These are phyloP conservation scores for Pichia pseudocactophila DNA, from an alignment of 805 yeast species.

Conservation along the genomic window DNA sequence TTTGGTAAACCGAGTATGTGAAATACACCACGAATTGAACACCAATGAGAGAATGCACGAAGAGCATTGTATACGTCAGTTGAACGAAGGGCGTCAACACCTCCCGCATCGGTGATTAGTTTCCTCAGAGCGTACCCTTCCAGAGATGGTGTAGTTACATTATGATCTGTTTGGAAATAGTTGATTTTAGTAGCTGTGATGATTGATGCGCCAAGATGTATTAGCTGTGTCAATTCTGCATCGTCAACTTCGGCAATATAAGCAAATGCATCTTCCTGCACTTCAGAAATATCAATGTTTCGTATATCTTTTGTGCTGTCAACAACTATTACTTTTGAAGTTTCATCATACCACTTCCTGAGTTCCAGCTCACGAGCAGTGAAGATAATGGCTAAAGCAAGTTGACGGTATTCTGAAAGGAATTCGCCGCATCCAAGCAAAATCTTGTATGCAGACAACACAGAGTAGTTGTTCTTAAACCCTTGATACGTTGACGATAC, in stretches of 20 bases:
- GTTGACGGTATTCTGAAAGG: constrained; percentile 28
- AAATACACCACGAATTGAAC: constrained; percentile 40
- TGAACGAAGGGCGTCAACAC: constrained; percentile 29
- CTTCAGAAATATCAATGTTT: constrained; percentile 19
- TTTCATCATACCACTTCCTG: constrained; percentile 40
- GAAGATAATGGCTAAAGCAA: constrained; percentile 40
- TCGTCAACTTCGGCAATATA: constrained; percentile 24
- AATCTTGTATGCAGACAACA: constrained; percentile 37
- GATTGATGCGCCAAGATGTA: constrained; percentile 34
- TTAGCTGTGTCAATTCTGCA: constrained; percentile 24
- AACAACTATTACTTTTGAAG: constrained; percentile 32
- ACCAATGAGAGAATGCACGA: constrained; percentile 48
- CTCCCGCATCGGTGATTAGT: constrained; percentile 32
- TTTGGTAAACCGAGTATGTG: constrained; percentile 33
- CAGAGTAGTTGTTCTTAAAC: constrained; percentile 27
- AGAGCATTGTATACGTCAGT: constrained; percentile 38
- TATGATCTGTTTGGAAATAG: constrained; percentile 49
- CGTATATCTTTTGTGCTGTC: constrained; percentile 24
- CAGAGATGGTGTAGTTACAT: constrained; percentile 36
- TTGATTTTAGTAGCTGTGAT: constrained; percentile 40
- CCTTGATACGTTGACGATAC: constrained; percentile 26
- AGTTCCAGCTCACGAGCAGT: constrained; percentile 41
- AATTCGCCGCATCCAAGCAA: constrained; percentile 32
- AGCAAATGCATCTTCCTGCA: constrained; percentile 27
- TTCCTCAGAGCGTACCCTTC: constrained; percentile 37